Base-by-base conservation (phyloP, 108 stramenopile genomes). In the Cyclotella atomus region DNA sequence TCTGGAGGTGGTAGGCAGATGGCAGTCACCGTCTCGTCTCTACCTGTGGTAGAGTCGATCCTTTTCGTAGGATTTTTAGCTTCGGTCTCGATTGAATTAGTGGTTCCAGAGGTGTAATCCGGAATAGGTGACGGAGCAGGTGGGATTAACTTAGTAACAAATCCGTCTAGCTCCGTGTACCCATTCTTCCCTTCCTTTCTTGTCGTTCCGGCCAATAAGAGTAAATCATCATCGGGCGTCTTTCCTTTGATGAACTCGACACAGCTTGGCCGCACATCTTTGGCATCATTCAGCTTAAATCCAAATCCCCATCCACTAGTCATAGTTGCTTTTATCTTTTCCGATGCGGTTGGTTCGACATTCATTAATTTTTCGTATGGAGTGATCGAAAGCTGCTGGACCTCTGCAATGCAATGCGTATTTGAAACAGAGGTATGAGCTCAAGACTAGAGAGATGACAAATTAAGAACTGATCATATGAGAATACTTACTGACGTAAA, bases 241-340 rank as follows among this genome's bases (percentile, higher is more conserved):
- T 66, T 59, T 14, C 79, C 79, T 46, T 73, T 73, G 20, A 79
- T 59, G 24, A 79, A 79, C 35, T 68, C 67, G 7, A 79, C 43
- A 44, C 71, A 68, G n/a, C 59, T 61, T 36, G 79, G 79, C 30
- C 79, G 59, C 21, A 79, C 71, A 46, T 73, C 79, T 38, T 53
- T 63, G 25, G 79, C 79, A 61, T 79, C 79, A 32, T 79, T 79
- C 17, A 79, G 60, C 50, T 79, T 79, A 54, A 79, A 79, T 14
- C 79, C 79, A 38, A 79, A 79, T 34, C 71, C 71, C 79, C 79
- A 79, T n/a, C 79, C 79, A 56, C 66, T 68, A 9, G 35, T 33
- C 71, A 79, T 71, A 0, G 79, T 73, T 20, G 45, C 30, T 53
- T 79, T 79, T 9, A 79, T 46, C 32, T 67, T 52, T 33, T 79